Conservation (phyloP, 2,329 filamentous ascomycete genomes). For the Acephala macrosclerotiorum region DNA sequence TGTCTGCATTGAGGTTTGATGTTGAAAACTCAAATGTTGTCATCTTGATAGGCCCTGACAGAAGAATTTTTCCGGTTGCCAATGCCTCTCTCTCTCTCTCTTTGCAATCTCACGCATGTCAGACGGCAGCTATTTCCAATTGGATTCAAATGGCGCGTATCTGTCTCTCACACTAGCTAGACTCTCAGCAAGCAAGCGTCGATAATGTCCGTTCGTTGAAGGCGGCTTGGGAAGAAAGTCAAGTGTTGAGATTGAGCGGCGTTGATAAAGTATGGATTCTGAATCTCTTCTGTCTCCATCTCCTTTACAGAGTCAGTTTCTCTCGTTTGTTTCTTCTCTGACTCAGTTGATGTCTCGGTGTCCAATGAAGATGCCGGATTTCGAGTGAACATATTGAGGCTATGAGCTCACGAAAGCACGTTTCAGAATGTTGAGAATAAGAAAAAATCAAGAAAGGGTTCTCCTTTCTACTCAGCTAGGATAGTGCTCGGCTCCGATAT, state of each 20-base stretch:
- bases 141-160: not conserved
- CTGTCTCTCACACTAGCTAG: not conserved
- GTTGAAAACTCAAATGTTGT: not conserved
- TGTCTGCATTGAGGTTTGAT: not conserved
- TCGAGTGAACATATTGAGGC: not conserved
- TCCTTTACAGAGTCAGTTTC: no score
- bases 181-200: not conserved
- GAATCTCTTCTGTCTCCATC: not conserved
- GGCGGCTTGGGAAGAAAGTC: not conserved
- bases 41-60: not conserved
- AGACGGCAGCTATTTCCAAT: not conserved
- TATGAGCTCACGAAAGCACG: not conserved
- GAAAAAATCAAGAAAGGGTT: no score
- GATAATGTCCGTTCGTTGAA: not conserved
- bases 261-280: not conserved
- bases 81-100: not conserved
- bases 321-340: no score
- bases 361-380: not conserved
- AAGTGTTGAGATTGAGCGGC: not conserved
- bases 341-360: not conserved
- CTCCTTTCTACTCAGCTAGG: no score
- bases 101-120: slow-evolving; percentile 1
- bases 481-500: no score
- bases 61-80: not conserved
- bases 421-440: no score